Base-by-base conservation (phyloP, 176 grass and related monocot genomes). In the Aechmea fasciata region DNA sequence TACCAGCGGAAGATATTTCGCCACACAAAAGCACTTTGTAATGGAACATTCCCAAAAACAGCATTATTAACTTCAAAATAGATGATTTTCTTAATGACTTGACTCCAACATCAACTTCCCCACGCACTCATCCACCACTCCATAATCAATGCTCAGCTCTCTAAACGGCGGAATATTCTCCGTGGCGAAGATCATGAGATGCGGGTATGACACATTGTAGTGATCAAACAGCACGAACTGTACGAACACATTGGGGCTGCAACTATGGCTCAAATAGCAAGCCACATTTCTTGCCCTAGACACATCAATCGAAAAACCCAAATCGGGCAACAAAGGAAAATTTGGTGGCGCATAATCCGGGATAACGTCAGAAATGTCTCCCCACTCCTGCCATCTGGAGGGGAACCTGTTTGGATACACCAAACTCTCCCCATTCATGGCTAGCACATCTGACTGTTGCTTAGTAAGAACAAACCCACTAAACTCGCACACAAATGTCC, bases 201-300 rank as follows among this genome's bases (percentile, higher is more conserved):
- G 95, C 5, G 95, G 95, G 52, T 90, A 99, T 9, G 66, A 75
- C 3, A 24, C 26, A 67, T 93, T 93, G 78, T 99, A 90, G 78
- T 99, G 95, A 69, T 99, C 95, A 78, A 78, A 99, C 57, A 99
- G 41, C 19, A 90, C 95, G 85, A 85, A 88, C 78, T 99, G 95
- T 54, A 85, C 73, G 88, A 99, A 99, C 20, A 99, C 87, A 24
- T 99, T 99, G 47, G 95, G 95, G 74, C 90, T 88, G 75, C 84
- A 86, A 68, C 95, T 99, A 77, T 99, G 95, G 75, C 95, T 99
- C 75, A 99, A 81, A 85, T 99, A 99, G 75, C 95, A 99, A 75
- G 90, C 90, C 59, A 99, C 95, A 82, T 99, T 99, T 81, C 95
- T 87, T 52, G 82, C 84, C 69, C 67, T 87, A 33, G 95, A 99